Base-by-base conservation (phyloP, 805 yeast genomes). In the Yamadazyma insecticola region DNA sequence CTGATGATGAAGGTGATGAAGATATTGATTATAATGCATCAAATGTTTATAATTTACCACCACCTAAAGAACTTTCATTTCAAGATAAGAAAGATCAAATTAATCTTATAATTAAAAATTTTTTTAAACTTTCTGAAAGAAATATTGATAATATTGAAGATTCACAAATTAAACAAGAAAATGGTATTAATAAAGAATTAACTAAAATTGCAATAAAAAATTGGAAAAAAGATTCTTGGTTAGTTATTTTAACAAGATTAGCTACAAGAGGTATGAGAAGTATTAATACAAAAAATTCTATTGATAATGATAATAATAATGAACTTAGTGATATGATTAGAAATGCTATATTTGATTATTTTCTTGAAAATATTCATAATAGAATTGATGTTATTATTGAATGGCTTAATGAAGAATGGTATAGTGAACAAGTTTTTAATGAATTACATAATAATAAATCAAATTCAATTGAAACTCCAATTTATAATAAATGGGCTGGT, bases 331-430 rank as follows among this genome's bases (percentile, higher is more conserved):
- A 76, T 33, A 51, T 76, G 37, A 74, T 90, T 9, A 69, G 96
- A 44, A 76, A 72, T 14, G 74, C 86, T 14, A 60, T 92, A 8
- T 80, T 81, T 38, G 76, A 78, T 12, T 84, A 81, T 50, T 79
- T 87, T 33, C 65, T 85, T 46, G 78, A 71, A 8, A 85, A 83
- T 48, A 78, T 89, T 45, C 81, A 81, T 33, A 67, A 64, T 7
- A 65, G 90, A 21, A 69, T 89, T 9, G 94, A 85, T 36, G 58
- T 81, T 21, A 78, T 87, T 13, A 77, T 90, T 22, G 88, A 83
- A 40, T 92, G 99, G 99, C 61, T 92, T 33, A 89, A 83, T 47
- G 98, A 92, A 57, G 98, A 92, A 55, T 92, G 96, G 94, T 79
- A 76, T 58, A 65, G 75, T 29, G 84, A 80, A 48, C 60, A 48